Evolutionary conservation across 2,329 filamentous ascomycete species (phyloP).

Genomic region (Aspergillus viridinutans): DNA sequence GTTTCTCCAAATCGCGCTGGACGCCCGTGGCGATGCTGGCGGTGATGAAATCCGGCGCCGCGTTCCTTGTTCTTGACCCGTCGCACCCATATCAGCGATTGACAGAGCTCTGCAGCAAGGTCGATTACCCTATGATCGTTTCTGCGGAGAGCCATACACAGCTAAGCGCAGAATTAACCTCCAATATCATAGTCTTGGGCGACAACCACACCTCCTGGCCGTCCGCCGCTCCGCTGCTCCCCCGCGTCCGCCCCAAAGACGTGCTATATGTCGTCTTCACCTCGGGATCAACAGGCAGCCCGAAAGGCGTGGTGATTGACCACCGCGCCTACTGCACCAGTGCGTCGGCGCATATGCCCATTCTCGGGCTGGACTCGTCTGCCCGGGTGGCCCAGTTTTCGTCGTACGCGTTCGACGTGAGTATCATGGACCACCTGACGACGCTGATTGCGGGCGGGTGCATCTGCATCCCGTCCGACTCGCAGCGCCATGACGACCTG

Average conservation of each 20-base stretch:
- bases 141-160: background rate
- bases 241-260: background rate
- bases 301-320: background rate
- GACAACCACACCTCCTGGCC: background rate
- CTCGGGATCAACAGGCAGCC: background rate
- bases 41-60: background rate
- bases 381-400: conserved; percentile 37
- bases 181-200: background rate
- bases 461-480: conserved; percentile 50
- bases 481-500: background rate
- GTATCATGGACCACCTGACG: conserved; percentile 47
- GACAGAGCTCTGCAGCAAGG: background rate
- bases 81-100: background rate
- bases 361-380: background rate
- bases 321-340: background rate
- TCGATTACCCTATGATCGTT: background rate
- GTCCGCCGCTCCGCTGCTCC: background rate
- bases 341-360: background rate
- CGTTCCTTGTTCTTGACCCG: conserved; percentile 1
- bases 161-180: background rate
- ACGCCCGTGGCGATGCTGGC: background rate
- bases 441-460: conserved; percentile 52
- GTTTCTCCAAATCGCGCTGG: background rate
- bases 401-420: conserved; percentile 47
- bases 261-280: background rate